A percentile compares a stretch with the other conserved stretches of the same genome.
These are phyloP conservation scores for Panicum hallii DNA, from an alignment of 202 grass and related monocot species.

Conservation along the genomic window DNA sequence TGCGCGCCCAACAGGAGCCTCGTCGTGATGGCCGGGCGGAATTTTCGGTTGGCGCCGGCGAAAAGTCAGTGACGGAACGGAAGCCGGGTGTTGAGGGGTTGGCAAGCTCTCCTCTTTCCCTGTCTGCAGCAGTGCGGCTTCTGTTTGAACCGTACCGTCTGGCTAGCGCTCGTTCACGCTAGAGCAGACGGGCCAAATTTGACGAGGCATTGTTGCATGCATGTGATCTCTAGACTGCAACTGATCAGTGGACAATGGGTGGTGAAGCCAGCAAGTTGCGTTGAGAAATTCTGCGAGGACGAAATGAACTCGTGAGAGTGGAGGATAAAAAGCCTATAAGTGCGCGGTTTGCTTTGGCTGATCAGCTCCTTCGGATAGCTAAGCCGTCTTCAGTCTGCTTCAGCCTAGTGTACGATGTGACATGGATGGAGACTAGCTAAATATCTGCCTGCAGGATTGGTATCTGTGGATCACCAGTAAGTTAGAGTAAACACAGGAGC, in stretches of 20 bases:
- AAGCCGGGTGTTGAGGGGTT: neutral
- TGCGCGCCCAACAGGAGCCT: neutral
- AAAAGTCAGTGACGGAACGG: neutral
- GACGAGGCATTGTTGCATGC: neutral
- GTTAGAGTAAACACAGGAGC: neutral
- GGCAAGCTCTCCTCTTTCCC: neutral
- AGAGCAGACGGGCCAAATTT: neutral
- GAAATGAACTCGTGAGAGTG: neutral
- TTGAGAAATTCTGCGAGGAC: neutral
- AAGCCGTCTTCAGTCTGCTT: no score
- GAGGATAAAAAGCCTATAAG: neutral
- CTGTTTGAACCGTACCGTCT: neutral
- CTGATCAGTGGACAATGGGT: neutral
- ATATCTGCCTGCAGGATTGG: neutral
- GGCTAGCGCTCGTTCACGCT: neutral
- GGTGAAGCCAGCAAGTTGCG: neutral
- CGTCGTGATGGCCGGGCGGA: neutral
- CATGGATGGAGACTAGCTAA: no score
- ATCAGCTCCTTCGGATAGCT: no score
- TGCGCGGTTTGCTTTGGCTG: neutral
- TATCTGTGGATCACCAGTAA: neutral
- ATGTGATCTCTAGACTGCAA: neutral
- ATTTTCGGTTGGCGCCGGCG: neutral
- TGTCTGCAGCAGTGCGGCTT: neutral
- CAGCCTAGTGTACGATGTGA: no score